Evolutionary conservation across 1,139 yeast genomes (phyloP).

Genomic region (Spencermartinsiella ligniputridi): DNA sequence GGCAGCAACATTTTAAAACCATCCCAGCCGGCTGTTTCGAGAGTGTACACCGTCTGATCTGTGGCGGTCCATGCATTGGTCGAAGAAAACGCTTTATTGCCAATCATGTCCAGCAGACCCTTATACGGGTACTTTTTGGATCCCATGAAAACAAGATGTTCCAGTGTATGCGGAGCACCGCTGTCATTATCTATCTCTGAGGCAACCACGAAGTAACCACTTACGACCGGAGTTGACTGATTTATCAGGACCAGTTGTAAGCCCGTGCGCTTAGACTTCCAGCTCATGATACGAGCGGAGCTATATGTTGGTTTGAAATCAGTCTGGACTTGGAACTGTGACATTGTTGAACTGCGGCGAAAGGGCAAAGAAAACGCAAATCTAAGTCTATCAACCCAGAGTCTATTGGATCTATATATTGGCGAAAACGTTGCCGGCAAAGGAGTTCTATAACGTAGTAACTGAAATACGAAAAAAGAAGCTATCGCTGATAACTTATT

Average conservation of each 20-base stretch:
- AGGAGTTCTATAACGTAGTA: no score
- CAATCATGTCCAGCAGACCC: constrained; percentile 82
- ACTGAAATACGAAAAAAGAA: no score
- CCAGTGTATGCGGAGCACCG: constrained; percentile 94
- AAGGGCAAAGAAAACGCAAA: no score
- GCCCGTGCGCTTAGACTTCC: constrained; percentile 76
- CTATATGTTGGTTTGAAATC: constrained; percentile 26
- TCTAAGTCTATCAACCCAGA: no score
- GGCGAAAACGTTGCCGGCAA: no score
- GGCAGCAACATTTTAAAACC: constrained; percentile 85
- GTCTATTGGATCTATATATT: no score
- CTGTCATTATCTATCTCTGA: constrained; percentile 84
- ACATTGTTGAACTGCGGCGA: not conserved
- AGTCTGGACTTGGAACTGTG: constrained; percentile 22
- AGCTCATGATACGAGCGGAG: constrained; percentile 38
- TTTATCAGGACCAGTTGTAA: constrained; percentile 71
- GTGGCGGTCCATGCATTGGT: constrained; percentile 98
- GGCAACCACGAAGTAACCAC: constrained; percentile 92
- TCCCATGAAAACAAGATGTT: constrained; percentile 94
- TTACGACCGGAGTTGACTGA: constrained; percentile 83
- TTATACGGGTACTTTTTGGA: constrained; percentile 85
- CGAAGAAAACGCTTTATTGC: constrained; percentile 76
- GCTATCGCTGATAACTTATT: no score
- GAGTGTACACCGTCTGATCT: constrained; percentile 91
- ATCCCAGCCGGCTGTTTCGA: constrained; percentile 94